Evolutionary conservation across 2,329 filamentous ascomycete species (phyloP), one percentile per base, ranked within the genome.

Genomic region (Pseudophaeomoniella oleicola): DNA sequence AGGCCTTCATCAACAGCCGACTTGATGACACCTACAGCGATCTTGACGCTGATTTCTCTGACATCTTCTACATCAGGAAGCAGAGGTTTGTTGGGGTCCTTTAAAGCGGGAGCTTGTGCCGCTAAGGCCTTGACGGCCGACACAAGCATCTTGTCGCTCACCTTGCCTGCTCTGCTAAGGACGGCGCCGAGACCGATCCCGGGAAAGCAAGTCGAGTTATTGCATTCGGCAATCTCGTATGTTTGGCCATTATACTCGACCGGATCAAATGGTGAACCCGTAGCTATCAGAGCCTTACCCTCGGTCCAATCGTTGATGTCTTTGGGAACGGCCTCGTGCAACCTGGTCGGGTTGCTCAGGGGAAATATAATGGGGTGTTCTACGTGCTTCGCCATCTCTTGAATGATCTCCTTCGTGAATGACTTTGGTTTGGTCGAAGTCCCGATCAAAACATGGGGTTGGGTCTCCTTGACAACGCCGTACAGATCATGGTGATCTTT

Each of bases 121-220:
- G 82, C 78, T 0, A 93, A 70, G 2, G 76, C 81, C 48, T 78
- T 71, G 3, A 82, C 76, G 0, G 85, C 86, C 1, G 81, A 81
- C 0, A 92, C 81, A 10, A 93, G 73, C 75, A 93, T 87, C 43
- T 73, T 71, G 42, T 87, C 77, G 0, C 79, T 81, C 17, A 93
- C 58, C 1, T 76, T 65, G 10, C 62, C 67, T 2, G 79, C 67
- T 11, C 82, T 75, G 16, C 69, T 77, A 1, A 93, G 69, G 0
- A 94, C 72, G 5, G 72, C 72, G 9, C 84, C 86, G 1, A 93
- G 75, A 0, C 84, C 85, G 40, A 93, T 88, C 0, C 84, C 84
- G 0, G 85, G 85, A 55, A 92, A 93, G 12, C 80, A 80, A 19
- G 82, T 81, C 1, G 76, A 81, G 59, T 93, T 93, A 60, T 93